A percentile compares a stretch with the other conserved stretches of the same genome.
phyloP scores from a whole-genome alignment of 495 filamentous ascomycete genomes.

The Neurospora sp. region DNA sequence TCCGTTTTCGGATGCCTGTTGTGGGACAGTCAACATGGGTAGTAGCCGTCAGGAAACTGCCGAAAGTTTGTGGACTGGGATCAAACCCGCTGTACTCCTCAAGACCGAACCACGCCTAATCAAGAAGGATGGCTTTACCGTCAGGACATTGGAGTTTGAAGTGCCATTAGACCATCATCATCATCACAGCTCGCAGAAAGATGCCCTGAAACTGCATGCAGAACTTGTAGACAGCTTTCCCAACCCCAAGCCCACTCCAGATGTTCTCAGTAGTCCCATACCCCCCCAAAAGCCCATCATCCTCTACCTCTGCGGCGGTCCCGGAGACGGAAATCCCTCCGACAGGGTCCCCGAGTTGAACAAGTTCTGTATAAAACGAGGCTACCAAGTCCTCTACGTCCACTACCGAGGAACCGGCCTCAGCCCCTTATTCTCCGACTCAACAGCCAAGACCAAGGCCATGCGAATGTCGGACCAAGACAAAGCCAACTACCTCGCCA shows the following conservation, averaged over 20 bases:
- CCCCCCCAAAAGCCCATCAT: background rate
- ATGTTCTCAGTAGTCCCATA: background rate
- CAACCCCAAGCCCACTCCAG: background rate
- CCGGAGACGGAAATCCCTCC: constrained; percentile 57
- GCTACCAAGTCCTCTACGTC: constrained; percentile 70
- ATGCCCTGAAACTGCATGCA: constrained; percentile 6
- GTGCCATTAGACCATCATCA: constrained; percentile 13
- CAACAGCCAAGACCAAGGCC: constrained; percentile 28
- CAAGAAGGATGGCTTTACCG: background rate
- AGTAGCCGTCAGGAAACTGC: background rate
- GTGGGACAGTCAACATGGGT: background rate
- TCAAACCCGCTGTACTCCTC: background rate
- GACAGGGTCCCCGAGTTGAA: constrained; percentile 52
- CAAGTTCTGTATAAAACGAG: constrained; percentile 54
- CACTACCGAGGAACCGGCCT: constrained; percentile 81
- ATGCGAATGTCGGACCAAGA: constrained; percentile 15
- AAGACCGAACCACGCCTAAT: background rate
- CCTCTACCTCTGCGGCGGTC: constrained; percentile 56
- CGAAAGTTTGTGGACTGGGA: background rate
- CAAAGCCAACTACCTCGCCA: constrained; percentile 66
- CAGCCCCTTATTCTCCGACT: constrained; percentile 60
- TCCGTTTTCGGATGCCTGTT: background rate
- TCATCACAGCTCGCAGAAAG: background rate
- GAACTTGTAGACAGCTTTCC: constrained; percentile 7
- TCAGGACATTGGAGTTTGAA: constrained; percentile 2